Conservation (phyloP, 306 rosid species). For the Castanea sativa region DNA sequence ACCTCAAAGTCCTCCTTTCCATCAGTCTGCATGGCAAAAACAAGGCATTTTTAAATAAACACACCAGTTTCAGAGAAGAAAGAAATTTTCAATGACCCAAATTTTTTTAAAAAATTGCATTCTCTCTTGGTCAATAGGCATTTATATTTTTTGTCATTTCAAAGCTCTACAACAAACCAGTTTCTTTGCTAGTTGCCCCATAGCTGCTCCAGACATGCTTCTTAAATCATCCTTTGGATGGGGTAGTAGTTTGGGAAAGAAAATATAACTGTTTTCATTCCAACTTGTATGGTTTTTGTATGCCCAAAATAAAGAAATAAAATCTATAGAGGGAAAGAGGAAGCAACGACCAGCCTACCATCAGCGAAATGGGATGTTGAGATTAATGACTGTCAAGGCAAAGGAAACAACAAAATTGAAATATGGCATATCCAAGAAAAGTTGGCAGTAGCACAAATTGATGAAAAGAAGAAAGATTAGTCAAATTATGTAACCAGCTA, state of each 20-base stretch:
- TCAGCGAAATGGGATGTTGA: not conserved
- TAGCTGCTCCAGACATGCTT: not conserved
- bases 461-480: not conserved
- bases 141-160: not conserved
- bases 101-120: not conserved
- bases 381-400: not conserved
- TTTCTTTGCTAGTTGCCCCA: not conserved
- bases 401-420: not conserved
- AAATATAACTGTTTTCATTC: not conserved
- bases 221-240: not conserved
- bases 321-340: not conserved
- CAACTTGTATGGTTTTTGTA: not conserved
- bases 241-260: not conserved
- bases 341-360: not conserved
- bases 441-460: not conserved
- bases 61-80: not conserved
- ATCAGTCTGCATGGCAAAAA: conserved; percentile 47
- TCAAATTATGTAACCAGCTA: not conserved
- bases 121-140: not conserved
- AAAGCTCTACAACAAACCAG: not conserved
- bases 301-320: not conserved
- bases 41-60: conserved; percentile 10
- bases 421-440: not conserved
- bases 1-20: conserved; percentile 39
- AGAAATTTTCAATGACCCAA: not conserved